Percentiles rank a stretch among this genome's conserved stretches.
Conservation (phyloP, 2,329 filamentous ascomycete species). For the Helotiales sp. region DNA sequence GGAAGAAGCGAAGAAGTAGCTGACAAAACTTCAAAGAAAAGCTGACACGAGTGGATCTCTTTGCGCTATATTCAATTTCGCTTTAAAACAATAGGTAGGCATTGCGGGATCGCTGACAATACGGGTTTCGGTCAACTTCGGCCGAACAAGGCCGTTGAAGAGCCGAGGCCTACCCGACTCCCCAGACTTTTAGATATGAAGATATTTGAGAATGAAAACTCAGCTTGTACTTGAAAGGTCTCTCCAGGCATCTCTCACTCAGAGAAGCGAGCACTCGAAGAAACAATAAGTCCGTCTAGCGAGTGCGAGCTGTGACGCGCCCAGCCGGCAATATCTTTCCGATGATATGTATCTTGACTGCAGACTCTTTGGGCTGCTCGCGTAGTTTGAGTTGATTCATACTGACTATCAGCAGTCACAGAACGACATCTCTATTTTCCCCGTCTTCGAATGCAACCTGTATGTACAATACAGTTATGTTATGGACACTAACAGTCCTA, state of each 20-base stretch:
- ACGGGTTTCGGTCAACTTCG: neutral
- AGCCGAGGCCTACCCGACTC: neutral
- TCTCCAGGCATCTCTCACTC: too few species aligned
- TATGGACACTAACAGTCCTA: neutral
- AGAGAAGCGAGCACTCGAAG: neutral
- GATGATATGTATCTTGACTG: neutral
- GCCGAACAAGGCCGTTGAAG: neutral
- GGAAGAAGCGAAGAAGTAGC: neutral
- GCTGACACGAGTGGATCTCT: neutral
- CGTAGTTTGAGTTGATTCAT: neutral
- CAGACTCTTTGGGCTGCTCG: neutral
- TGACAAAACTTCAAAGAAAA: neutral
- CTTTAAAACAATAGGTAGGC: neutral
- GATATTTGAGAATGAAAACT: too few species aligned
- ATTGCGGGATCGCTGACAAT: neutral
- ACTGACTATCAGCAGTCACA: neutral
- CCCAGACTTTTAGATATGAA: neutral
- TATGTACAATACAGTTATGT: neutral
- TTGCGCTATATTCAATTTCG: neutral
- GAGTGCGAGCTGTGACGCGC: too few species aligned
- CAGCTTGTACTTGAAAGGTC: neutral
- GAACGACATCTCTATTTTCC: neutral
- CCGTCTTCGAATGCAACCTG: neutral
- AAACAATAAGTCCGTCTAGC: neutral
- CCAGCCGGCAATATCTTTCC: neutral